phyloP scores from a whole-genome alignment of 345 rosid species.

The Eucalyptus curtisii region DNA sequence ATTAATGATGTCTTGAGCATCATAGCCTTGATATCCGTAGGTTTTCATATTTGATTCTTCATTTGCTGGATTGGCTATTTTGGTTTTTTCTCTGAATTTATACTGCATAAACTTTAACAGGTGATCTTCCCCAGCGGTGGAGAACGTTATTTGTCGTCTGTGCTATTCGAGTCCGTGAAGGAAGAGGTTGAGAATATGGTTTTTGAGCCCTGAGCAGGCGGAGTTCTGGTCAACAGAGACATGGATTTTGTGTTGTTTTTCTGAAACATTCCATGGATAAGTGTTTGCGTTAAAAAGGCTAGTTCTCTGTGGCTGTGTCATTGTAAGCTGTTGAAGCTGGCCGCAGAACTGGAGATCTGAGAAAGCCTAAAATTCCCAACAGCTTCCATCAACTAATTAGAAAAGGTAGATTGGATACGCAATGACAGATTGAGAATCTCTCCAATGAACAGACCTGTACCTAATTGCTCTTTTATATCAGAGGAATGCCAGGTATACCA shows the following conservation, averaged over 20 bases:
- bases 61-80: not conserved
- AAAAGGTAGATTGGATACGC: not conserved
- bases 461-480: not conserved
- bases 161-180: conserved; percentile 28
- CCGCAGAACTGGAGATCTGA: not conserved
- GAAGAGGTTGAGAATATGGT: conserved; percentile 25
- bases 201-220: conserved; percentile 4
- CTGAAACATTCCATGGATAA: not conserved
- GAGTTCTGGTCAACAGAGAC: not conserved
- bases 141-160: conserved; percentile 38
- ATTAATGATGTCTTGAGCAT: not conserved
- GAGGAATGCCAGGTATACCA: not conserved
- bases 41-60: not conserved
- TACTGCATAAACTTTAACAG: conserved; percentile 1
- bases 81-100: not conserved
- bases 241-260: not conserved
- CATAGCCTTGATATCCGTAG: not conserved
- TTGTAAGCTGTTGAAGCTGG: not conserved
- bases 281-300: not conserved
- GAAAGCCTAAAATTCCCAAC: not conserved
- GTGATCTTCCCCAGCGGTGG: conserved; percentile 49
- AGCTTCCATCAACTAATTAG: not conserved
- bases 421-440: not conserved
- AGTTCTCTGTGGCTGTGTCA: not conserved
- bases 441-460: not conserved